These are phyloP conservation scores for Tuber umbilicatum DNA, from an alignment of 495 filamentous ascomycete genomes.

Conservation along the genomic window DNA sequence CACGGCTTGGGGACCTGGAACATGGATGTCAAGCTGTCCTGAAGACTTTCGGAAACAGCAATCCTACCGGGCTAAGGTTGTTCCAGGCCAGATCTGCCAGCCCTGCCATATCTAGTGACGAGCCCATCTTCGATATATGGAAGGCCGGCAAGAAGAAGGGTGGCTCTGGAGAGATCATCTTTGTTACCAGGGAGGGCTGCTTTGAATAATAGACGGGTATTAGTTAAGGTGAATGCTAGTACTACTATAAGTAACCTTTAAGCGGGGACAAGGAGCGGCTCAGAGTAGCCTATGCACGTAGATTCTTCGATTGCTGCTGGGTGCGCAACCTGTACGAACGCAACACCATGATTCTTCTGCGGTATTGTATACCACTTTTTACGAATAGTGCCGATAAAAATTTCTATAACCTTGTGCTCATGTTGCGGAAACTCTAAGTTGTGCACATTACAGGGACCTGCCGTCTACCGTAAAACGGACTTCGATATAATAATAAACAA, in stretches of 20 bases:
- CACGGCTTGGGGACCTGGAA: conserved; percentile 86
- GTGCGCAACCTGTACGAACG: background rate
- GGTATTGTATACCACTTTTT: background rate
- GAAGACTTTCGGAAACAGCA: conserved; percentile 62
- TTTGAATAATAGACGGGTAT: conserved; percentile 73
- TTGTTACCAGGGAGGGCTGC: conserved; percentile 68
- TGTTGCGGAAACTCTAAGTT: background rate
- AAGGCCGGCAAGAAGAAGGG: conserved; percentile 57
- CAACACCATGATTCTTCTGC: background rate
- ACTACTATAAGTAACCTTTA: background rate
- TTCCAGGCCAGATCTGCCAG: conserved; percentile 83
- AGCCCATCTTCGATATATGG: conserved; percentile 61
- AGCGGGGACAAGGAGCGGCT: background rate
- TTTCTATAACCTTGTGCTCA: background rate
- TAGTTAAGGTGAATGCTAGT: conserved; percentile 58
- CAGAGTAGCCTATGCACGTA: background rate
- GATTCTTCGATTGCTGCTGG: background rate
- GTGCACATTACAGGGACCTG: background rate
- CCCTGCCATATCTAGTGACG: conserved; percentile 71
- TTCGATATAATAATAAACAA: background rate
- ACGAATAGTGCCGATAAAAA: background rate
- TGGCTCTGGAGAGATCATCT: conserved; percentile 75
- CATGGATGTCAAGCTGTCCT: conserved; percentile 67
- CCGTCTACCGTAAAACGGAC: background rate
- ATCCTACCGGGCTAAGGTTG: conserved; percentile 71